A percentile compares a stretch with the other conserved stretches of the same genome.
Conservation (phyloP, 1,284 basidiomycete species). For the Trichosporon sp. region DNA sequence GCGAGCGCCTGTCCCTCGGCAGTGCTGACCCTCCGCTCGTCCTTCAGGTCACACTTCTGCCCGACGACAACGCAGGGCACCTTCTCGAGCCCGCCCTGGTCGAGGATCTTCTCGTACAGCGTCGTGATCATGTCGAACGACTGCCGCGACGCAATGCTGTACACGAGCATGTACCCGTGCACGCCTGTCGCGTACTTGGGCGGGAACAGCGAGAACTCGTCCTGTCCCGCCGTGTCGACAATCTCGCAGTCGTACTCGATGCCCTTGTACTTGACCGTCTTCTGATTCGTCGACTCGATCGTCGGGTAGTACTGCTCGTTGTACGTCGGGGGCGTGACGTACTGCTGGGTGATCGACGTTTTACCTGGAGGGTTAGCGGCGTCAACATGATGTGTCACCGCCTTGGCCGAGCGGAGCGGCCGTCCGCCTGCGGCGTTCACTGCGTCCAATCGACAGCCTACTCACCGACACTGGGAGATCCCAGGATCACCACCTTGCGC, state of each 20-base stretch:
- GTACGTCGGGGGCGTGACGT: conserved; percentile 62
- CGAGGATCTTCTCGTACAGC: conserved; percentile 94
- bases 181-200: conserved; percentile 77
- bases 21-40: conserved; percentile 61
- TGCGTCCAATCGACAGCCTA: conserved; percentile 24
- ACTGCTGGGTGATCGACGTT: conserved; percentile 70
- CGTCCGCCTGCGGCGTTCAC: too few species aligned
- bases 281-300: conserved; percentile 84
- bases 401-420: neutral
- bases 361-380: conserved; percentile 64
- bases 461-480: conserved; percentile 73
- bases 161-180: conserved; percentile 84
- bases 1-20: conserved; percentile 75
- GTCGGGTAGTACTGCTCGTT: conserved; percentile 89
- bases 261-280: conserved; percentile 77
- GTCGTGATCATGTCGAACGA: conserved; percentile 96
- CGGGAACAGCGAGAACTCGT: conserved; percentile 79
- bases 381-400: too few species aligned
- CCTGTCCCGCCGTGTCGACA: conserved; percentile 98
- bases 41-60: conserved; percentile 80
- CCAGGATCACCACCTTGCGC: conserved; percentile 77
- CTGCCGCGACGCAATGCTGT: conserved; percentile 84
- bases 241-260: conserved; percentile 91
- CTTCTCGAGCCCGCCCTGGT: conserved; percentile 82
- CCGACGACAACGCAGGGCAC: conserved; percentile 96